Evolutionary conservation across 805 yeast genomes (phyloP).

Genomic region (Wickerhamiella vanderwaltii): DNA sequence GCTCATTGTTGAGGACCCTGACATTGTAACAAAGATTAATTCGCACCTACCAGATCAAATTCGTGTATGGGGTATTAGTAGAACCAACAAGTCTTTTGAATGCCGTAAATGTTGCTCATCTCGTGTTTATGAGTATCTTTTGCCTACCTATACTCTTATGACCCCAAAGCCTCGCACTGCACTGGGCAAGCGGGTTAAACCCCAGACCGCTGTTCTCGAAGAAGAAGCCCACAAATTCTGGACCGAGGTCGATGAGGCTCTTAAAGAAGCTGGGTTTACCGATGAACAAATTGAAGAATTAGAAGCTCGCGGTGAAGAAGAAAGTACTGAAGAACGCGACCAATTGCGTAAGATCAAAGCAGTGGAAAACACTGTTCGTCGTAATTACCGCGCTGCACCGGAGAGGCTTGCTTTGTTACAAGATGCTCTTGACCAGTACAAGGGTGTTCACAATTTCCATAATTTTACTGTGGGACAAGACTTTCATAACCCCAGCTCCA

Average conservation of each 20-base stretch:
- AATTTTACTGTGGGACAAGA: conserved; percentile 75
- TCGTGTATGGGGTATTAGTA: conserved; percentile 82
- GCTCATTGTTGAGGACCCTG: conserved; percentile 70
- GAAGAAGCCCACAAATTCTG: conserved; percentile 67
- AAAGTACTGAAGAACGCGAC: conserved; percentile 21
- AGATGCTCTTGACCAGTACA: conserved; percentile 55
- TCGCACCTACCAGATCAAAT: conserved; percentile 68
- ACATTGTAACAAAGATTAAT: conserved; percentile 64
- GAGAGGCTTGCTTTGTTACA: conserved; percentile 54
- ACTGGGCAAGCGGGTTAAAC: conserved; percentile 49
- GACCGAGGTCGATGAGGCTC: conserved; percentile 36
- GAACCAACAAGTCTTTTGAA: conserved; percentile 84
- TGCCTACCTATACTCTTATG: conserved; percentile 81
- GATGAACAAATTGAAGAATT: conserved; percentile 21
- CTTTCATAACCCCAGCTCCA: conserved; percentile 74
- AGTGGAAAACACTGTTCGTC: conserved; percentile 54
- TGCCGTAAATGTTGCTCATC: conserved; percentile 92
- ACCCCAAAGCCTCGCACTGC: conserved; percentile 77
- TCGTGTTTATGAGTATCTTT: conserved; percentile 84
- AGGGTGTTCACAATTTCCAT: conserved; percentile 87
- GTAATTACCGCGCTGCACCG: conserved; percentile 51
- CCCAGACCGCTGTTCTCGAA: conserved; percentile 51
- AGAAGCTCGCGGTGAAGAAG: conserved; percentile 10
- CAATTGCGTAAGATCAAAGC: conserved; percentile 40
- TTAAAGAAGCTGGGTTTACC: conserved; percentile 32